Conservation (phyloP, 352 stramenopile species). For the Phytopythium montanum region DNA sequence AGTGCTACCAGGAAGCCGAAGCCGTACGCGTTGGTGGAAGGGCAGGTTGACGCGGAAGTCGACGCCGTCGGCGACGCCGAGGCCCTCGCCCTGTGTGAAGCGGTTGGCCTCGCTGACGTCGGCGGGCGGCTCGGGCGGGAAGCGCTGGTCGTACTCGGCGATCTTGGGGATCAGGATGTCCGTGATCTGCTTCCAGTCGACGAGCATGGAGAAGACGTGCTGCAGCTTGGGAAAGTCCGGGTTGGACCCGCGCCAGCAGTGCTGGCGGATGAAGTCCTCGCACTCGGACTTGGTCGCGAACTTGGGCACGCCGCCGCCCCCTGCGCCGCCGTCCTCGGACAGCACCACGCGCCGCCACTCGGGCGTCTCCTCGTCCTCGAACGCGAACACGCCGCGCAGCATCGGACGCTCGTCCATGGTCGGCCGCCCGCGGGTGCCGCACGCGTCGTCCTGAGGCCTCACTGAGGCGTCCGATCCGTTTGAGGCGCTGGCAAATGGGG, state of each 20-base stretch:
- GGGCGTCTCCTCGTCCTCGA: constrained; percentile 84
- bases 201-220: constrained; percentile 91
- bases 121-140: constrained; percentile 31
- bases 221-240: constrained; percentile 88
- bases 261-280: constrained; percentile 83
- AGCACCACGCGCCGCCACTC: constrained; percentile 75
- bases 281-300: constrained; percentile 88
- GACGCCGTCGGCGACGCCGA: constrained; percentile 51
- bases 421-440: not conserved
- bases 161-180: constrained; percentile 79
- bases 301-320: constrained; percentile 78
- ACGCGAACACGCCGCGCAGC: constrained; percentile 82
- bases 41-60: constrained; percentile 89
- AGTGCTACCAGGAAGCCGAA: too few relatives aligned
- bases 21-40: constrained; percentile 83
- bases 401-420: constrained; percentile 51
- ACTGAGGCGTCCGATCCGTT: too few relatives aligned
- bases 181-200: constrained; percentile 85
- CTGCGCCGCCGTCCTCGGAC: constrained; percentile 48
- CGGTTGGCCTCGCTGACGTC: constrained; percentile 51
- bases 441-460: too few relatives aligned
- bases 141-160: constrained; percentile 66
- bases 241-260: constrained; percentile 88
- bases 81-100: constrained; percentile 52
- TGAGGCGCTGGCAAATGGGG: not conserved